phyloP scores from a whole-genome alignment of 1,284 basidiomycete genomes.

The Pyrrhoderma noxium region DNA sequence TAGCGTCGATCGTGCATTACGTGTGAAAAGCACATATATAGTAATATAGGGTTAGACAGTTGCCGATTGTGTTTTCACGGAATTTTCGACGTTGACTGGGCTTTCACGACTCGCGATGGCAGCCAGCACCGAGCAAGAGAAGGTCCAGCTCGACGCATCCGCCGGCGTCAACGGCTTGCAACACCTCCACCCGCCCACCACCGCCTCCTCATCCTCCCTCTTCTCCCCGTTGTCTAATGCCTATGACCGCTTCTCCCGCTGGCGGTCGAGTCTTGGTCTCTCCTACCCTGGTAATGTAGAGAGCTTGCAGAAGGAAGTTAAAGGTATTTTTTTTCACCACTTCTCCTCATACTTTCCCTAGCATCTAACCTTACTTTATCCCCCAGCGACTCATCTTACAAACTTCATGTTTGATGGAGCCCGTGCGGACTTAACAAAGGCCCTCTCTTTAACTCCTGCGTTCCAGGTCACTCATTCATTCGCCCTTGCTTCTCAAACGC shows the following conservation, averaged over 20 bases:
- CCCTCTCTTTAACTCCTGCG: slow-evolving; percentile 85
- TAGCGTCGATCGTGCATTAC: not conserved
- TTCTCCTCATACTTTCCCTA: slow-evolving; percentile 9
- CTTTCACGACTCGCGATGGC: slow-evolving; percentile 13
- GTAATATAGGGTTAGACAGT: slow-evolving; percentile 1
- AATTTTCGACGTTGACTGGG: not conserved
- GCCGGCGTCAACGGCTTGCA: too few relatives aligned
- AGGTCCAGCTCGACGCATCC: not conserved
- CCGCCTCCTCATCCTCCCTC: slow-evolving; percentile 24
- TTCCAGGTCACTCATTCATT: slow-evolving; percentile 99
- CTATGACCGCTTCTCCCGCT: slow-evolving; percentile 68
- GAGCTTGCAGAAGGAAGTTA: slow-evolving; percentile 86
- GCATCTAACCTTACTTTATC: slow-evolving; percentile 15
- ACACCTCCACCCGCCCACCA: slow-evolving; percentile 10
- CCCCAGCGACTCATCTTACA: slow-evolving; percentile 77
- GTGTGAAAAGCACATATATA: not conserved
- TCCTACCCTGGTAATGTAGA: slow-evolving; percentile 87
- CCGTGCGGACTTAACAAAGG: slow-evolving; percentile 93
- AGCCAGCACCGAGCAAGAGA: slow-evolving; percentile 16
- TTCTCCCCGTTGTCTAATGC: slow-evolving; percentile 53
- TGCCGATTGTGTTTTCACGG: not conserved
- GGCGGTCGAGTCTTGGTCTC: slow-evolving; percentile 74
- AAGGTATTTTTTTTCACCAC: slow-evolving; percentile 64
- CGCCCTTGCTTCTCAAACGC: slow-evolving; percentile 72
- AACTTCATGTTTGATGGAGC: slow-evolving; percentile 98